Base-by-base conservation (phyloP, 441 rosid genomes). In the Arabidopsis lyrata region DNA sequence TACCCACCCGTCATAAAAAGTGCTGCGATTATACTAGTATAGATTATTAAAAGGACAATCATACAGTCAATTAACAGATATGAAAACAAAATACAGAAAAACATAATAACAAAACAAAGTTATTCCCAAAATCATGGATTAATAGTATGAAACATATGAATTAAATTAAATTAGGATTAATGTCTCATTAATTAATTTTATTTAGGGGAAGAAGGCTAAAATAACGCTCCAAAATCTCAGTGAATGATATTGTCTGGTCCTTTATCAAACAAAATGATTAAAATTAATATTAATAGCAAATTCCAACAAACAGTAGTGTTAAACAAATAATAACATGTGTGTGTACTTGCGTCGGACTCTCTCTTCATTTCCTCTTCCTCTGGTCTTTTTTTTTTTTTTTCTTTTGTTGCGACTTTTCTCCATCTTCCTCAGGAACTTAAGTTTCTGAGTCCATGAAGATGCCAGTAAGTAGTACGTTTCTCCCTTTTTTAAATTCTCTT, bases 381-480 rank as follows among this genome's bases (percentile, higher is more conserved):
- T 38, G 49, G 24, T 47, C 52, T 9, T 35, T 35, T 42, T 5
- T 1, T 42, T 5, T 1, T 41, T 15, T 1, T 52, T 27, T 58
- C 16, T 65, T 63, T 24, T 56, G 53, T 80, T 62, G 39, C 44
- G 75, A 63, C 78, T 59, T 69, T 71, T 68, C 77, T 71, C 49
- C 78, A 58, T 32, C 71, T 60, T 57, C 77, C 64, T 57, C 77
- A 62, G 78, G 64, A 61, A 66, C 68, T 42, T 62, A 82, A 73
- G 74, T 79, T 74, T 66, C 49, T 68, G 77, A 80, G 83, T 81
- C 72, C 82, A 90, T 81, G 96, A 89, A 90, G 97, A 88, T 89
- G 96, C 96, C 90, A 90, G 99, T 95, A 95, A 90, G 97, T 95
- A 90, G 97, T 95, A 92, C 90, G 97, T 89, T 86, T 84, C 84